These are phyloP conservation scores for Prototheca cutis DNA, from an alignment of 163 green algal species.

Conservation along the genomic window DNA sequence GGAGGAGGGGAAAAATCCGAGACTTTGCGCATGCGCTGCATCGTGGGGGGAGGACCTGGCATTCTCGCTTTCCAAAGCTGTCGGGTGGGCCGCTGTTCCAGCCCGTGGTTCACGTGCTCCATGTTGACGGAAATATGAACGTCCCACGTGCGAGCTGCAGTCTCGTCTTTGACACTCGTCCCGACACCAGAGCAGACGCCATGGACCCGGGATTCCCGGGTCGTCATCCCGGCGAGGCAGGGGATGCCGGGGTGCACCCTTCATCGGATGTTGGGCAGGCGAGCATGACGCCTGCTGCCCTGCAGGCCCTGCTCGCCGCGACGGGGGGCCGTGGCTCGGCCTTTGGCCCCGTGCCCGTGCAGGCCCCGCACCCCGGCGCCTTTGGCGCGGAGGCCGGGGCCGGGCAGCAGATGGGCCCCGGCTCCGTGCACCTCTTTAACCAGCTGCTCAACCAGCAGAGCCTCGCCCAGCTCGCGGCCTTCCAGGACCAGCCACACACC, in stretches of 20 bases:
- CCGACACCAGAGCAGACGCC: too few species aligned
- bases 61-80: too few species aligned
- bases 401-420: not conserved
- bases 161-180: not conserved
- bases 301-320: slow-evolving; percentile 4
- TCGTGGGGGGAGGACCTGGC: too few species aligned
- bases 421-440: slow-evolving; percentile 3
- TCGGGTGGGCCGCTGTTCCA: not conserved
- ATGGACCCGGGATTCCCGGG: not conserved
- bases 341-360: not conserved
- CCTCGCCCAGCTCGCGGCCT: slow-evolving; percentile 7
- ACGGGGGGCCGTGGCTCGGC: not conserved
- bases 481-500: not conserved
- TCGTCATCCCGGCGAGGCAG: not conserved
- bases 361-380: not conserved
- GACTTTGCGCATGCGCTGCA: too few species aligned
- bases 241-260: not conserved
- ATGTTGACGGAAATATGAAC: not conserved
- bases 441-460: not conserved
- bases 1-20: too few species aligned
- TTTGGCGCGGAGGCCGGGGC: not conserved
- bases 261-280: not conserved
- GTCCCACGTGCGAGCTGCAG: not conserved
- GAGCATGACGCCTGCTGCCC: not conserved
- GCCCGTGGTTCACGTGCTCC: not conserved